Base-by-base conservation (phyloP, 148 eudicot genomes). In the Mesembryanthemum crystallinum region DNA sequence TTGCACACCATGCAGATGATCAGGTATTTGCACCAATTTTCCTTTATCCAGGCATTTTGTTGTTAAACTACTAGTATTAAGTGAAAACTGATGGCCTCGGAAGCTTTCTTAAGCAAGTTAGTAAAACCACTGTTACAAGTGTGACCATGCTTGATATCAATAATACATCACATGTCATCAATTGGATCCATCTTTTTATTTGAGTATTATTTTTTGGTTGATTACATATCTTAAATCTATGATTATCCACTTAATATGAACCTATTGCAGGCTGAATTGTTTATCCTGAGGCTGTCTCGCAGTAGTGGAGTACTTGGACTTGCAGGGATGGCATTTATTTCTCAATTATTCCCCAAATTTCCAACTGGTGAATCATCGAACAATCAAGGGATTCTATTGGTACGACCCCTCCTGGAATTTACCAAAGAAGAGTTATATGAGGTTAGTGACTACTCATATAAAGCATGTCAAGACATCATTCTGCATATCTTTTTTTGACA, bases 241-340 rank as follows among this genome's bases (percentile, higher is more conserved):
- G 27, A 17, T 4, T 21, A 21, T 1, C n/a, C 47, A 59, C 54
- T 61, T 73, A 64, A 29, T 66, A 37, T 64, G 70, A 73, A 15
- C 55, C 51, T 43, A 20, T 32, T 84, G 88, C 92, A 95, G 97
- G 97, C 91, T 20, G 99, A 95, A 79, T 80, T 92, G 79, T 95
- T 92, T 83, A 84, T 95, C 81, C 80, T 95, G 64, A 89, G 99
- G 74, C 83, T 92, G 70, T 95, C 97, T 79, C 92, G 99, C 83
- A 89, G 83, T 78, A 95, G 99, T 84, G 99, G 99, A 74, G 94
- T 92, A 49, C 96, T 95, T 82, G 97, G 99, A 77, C 94, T 95
- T 80, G 97, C 97, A 73, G 99, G 99, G 72, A 92, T 92, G 96
- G 91, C 97, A 79, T 92, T 87, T 75, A 57, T 85, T 49, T 89